Evolutionary conservation across 169 alveolate genomes (phyloP).

Genomic region (Eimeria zaria): DNA sequence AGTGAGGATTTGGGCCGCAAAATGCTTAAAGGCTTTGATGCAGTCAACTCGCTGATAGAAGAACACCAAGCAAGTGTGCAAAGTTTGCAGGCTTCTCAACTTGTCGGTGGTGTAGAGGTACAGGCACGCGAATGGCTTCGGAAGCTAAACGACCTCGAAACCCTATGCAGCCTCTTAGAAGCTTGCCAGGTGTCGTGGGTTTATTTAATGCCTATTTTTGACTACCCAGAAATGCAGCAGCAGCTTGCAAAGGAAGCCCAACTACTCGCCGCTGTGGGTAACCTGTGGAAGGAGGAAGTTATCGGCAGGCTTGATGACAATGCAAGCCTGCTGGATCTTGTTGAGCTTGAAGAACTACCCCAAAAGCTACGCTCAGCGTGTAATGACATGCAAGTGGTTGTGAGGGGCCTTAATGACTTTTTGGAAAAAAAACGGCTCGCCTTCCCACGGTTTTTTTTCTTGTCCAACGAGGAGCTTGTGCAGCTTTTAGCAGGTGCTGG

Average conservation of each 20-base stretch:
- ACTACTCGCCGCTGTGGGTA: conserved; percentile 87
- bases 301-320: conserved; percentile 83
- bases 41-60: conserved; percentile 90
- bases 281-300: conserved; percentile 74
- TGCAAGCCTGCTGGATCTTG: conserved; percentile 87
- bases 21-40: conserved; percentile 92
- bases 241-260: conserved; percentile 90
- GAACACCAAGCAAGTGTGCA: conserved; percentile 93
- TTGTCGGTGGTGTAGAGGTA: conserved; percentile 91
- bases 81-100: conserved; percentile 93
- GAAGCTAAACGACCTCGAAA: conserved; percentile 89
- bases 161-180: conserved; percentile 86
- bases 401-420: conserved; percentile 95
- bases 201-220: conserved; percentile 92
- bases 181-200: conserved; percentile 90
- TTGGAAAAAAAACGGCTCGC: conserved; percentile 94
- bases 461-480: conserved; percentile 97
- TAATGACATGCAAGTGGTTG: conserved; percentile 93
- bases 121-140: conserved; percentile 94
- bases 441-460: conserved; percentile 97
- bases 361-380: conserved; percentile 91
- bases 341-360: conserved; percentile 90
- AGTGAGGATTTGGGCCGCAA: conserved; percentile 86
- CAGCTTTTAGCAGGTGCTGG: conserved; percentile 97
- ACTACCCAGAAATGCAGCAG: conserved; percentile 91